Percentiles rank a stretch among this genome's conserved stretches.
Evolutionary conservation across 345 rosid genomes (phyloP).

Genomic region (Gossypium sturtianum): DNA sequence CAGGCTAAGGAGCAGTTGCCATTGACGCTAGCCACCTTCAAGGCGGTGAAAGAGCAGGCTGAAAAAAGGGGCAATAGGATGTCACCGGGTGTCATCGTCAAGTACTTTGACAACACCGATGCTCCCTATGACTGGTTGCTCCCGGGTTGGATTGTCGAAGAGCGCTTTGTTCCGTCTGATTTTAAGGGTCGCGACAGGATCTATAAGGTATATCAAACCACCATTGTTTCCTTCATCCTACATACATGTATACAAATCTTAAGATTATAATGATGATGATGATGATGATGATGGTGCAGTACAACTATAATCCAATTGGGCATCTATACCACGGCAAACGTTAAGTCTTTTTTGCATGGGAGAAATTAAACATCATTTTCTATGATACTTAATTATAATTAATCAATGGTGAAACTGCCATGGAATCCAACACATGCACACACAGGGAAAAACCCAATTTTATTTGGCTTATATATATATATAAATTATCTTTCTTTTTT

Average conservation of each 20-base stretch:
- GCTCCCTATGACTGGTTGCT: not conserved
- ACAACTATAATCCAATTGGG: constrained; percentile 21
- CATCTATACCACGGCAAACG: not conserved
- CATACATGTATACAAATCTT: not conserved
- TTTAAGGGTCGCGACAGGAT: not conserved
- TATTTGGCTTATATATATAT: too few species aligned
- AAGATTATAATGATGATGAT: not conserved
- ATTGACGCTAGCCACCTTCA: not conserved
- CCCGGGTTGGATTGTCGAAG: constrained; percentile 17
- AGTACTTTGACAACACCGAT: not conserved
- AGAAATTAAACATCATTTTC: not conserved
- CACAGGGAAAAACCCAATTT: too few species aligned
- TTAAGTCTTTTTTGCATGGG: constrained; percentile 14
- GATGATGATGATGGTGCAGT: not conserved
- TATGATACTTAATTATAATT: not conserved
- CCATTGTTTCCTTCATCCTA: not conserved
- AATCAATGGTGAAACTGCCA: not conserved
- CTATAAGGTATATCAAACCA: not conserved
- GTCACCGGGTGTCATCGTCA: not conserved
- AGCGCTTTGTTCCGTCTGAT: not conserved
- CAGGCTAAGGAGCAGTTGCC: not conserved
- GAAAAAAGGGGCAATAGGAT: not conserved
- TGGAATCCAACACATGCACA: not conserved
- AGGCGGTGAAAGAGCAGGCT: not conserved
- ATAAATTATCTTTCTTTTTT: not conserved